Evolutionary conservation across 352 stramenopile genomes (phyloP), one percentile per base, ranked within the genome.

Genomic region (Globisporangium parvum): DNA sequence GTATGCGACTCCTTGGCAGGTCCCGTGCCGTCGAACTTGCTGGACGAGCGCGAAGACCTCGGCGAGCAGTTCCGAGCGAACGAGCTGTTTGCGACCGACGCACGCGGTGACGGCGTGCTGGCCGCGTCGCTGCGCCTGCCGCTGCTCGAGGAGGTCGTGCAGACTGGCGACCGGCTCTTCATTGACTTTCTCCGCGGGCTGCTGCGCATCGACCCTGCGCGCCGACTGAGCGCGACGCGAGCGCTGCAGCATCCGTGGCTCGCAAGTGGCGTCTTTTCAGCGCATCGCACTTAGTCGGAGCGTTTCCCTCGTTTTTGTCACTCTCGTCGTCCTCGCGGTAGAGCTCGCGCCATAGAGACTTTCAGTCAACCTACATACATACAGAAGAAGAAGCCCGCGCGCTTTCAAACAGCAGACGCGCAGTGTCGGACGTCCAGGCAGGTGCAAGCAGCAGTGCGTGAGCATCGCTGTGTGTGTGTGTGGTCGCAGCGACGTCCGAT

Each of bases 191-290:
- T 93, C 26, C 73, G 68, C 31, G 57, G 63, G n/a, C 52, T 93
- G 20, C 61, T 93, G 53, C 70, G 80, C 57, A 85, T 91, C 47
- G 74, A 93, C 54, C 84, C 84, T 17, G 51, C 53, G 24, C 48
- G 51, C 42, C 79, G 84, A 6, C 47, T 80, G 33, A 79, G 76
- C n/a, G 84, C 80, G 0, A 46, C 60, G 12, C 62, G 84, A 50
- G 80, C 84, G 47, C 61, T 91, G 47, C 46, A 63, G 28, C 84
- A 91, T 39, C 69, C 77, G 17, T 93, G 80, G 77, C 69, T 93
- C 40, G 66, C 80, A 56, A 64, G 63, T 57, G 73, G 76, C 52
- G 71, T 87, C 33, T 88, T 86, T 69, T 83, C 75, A 50, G 49
- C 23, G 46, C 57, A 53, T 60, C 66, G 69, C 51, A 77, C 77